Evolutionary conservation across 2,329 filamentous ascomycete species (phyloP), one percentile per base, ranked within the genome.

Genomic region (Xenoacremonium recifei): DNA sequence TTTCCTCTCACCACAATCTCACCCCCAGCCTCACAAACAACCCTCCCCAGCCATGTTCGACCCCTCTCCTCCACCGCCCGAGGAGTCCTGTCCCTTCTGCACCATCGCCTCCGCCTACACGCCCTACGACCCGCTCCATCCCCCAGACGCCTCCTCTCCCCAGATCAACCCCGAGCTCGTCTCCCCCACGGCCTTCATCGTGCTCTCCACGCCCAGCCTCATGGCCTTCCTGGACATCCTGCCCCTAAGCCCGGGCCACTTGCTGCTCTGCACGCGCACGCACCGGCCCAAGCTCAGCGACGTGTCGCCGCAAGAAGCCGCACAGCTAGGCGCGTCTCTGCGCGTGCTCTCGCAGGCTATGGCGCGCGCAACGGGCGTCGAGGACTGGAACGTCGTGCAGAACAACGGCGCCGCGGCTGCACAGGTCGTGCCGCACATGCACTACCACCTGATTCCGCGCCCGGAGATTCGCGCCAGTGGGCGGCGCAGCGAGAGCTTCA

Each of bases 301-400:
- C 60, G 74, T 91, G 37, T 74, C 72, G 1, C 67, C 77, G 1
- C 61, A 63, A 35, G 86, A 90, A 62, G 79, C 83, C 18, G 72
- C 75, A 41, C 83, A 85, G 57, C 75, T 95, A 41, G 82, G 87
- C 56, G 62, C 65, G 46, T 79, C 75, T 71, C 76, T 95, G 20
- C 82, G 88, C 23, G 65, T 92, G 4, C 70, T 96, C 3, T 87
- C 86, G 15, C 72, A 79, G 16, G 87, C 87, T 0, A 74, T 96
- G 27, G 77, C 82, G 21, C 74, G 73, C 38, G 80, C 82, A 1
- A 87, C 84, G 3, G 85, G 84, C 9, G 79, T 89, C 2, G 75
- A 74, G 37, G 91, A 96, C 68, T 97, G 92, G 86, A 99, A 99
- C 65, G 82, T 97, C 21, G 89, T 97, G 41, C 92, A 97, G 71